Evolutionary conservation across 1,284 basidiomycete species (phyloP), one percentile per base, ranked within the genome.

Genomic region (Ceratobasidium sp.): DNA sequence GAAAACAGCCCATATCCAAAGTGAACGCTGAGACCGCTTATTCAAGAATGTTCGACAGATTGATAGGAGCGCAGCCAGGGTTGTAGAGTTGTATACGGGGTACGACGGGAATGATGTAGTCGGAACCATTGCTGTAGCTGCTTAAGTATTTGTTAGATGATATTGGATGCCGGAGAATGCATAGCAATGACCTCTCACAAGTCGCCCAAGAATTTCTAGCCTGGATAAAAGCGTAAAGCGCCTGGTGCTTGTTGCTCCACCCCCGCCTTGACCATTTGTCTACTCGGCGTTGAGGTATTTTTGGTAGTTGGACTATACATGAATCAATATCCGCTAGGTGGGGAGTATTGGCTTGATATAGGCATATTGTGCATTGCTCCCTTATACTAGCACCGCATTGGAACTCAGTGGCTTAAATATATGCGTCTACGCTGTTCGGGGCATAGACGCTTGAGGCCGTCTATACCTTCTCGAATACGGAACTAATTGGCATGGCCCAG

Each of bases 1-100:
- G 38, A 64, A 42, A 64, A n/a, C 38, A n/a, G 23, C 61, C 61
- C 61, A 64, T 64, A n/a, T 44, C 12, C 12, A n/a, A n/a, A 50
- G n/a, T 50, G 5, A n/a, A n/a, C n/a, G 13, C 59, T 40, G 20
- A 12, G 59, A 20, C 23, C 4, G n/a, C 26, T 33, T 40, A 33
- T 40, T 46, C 61, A 44, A 42, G 17, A 15, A 40, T 38, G 61
- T 44, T 64, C 42, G 40, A 15, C 38, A 20, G 42, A 20, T n/a
- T 10, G 20, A 44, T 15, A 40, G 20, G 10, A n/a, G 48, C n/a
- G 48, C 48, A 50, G 48, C 48, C n/a, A 17, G 48, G n/a, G 48
- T 50, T 15, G n/a, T n/a, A n/a, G 23, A n/a, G 20, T 26, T 7
- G 28, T 44, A 20, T 64, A n/a, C 23, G 40, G 61, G 42, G 61